phyloP scores from a whole-genome alignment of 192 early-diverging fungal species.

The Allomyces javanicus region DNA sequence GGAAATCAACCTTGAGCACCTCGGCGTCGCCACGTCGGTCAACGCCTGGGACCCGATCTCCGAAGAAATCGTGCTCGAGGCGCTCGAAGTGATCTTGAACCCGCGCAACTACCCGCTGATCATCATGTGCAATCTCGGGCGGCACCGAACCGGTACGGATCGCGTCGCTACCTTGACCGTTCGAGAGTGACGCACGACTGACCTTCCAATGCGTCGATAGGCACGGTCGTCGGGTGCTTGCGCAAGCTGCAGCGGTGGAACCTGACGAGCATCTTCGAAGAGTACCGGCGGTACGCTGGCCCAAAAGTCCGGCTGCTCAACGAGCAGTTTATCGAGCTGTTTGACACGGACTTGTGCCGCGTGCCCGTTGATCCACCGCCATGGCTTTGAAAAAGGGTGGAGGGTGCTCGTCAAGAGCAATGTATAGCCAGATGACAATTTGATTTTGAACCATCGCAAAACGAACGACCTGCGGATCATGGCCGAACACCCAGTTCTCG shows the following conservation, averaged over 20 bases:
- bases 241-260: constrained; percentile 97
- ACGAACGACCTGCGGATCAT: no score
- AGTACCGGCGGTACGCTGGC: constrained; percentile 86
- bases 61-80: constrained; percentile 86
- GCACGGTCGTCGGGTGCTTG: constrained; percentile 92
- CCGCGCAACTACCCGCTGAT: constrained; percentile 83
- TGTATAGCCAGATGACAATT: no score
- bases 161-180: background rate
- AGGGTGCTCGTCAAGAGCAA: no score
- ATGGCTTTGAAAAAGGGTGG: constrained; percentile 35
- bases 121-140: constrained; percentile 93
- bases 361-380: constrained; percentile 49
- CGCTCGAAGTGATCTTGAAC: constrained; percentile 68
- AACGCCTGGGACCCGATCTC: constrained; percentile 96
- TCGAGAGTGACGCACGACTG: background rate
- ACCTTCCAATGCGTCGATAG: constrained; percentile 12
- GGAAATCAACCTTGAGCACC: constrained; percentile 78
- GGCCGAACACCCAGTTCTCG: no score
- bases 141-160: constrained; percentile 73
- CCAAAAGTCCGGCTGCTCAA: constrained; percentile 93
- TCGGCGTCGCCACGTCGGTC: constrained; percentile 61
- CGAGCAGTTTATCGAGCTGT: constrained; percentile 88
- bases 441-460: no score
- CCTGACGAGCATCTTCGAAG: constrained; percentile 94
- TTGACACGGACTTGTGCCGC: constrained; percentile 88